Percentiles rank a stretch among this genome's conserved stretches.
These are phyloP conservation scores for Candida orba DNA, from an alignment of 805 yeast genomes.

Conservation along the genomic window DNA sequence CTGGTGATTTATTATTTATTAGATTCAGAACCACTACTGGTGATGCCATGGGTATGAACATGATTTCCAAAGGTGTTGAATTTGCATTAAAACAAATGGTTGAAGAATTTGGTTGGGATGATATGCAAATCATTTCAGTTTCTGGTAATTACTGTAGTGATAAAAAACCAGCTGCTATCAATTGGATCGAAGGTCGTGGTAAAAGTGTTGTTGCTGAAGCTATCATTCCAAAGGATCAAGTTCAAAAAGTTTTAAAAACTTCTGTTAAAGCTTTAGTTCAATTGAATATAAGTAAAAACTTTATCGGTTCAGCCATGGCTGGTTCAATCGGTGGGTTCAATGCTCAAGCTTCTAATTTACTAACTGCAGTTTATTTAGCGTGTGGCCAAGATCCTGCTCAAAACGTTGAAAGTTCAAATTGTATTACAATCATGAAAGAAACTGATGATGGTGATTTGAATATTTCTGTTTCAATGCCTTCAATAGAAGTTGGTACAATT, in stretches of 20 bases:
- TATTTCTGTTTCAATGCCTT: slow-evolving; percentile 98
- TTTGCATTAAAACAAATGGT: slow-evolving; percentile 76
- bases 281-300: slow-evolving; percentile 79
- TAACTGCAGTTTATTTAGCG: slow-evolving; percentile 90
- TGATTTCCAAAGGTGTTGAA: slow-evolving; percentile 98
- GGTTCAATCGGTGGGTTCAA: slow-evolving; percentile 97
- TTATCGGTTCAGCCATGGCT: slow-evolving; percentile 97
- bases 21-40: slow-evolving; percentile 98
- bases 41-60: slow-evolving; percentile 99
- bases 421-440: slow-evolving; percentile 92
- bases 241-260: slow-evolving; percentile 76
- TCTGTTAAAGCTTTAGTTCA: slow-evolving; percentile 90
- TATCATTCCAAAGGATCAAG: slow-evolving; percentile 74
- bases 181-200: slow-evolving; percentile 99
- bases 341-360: slow-evolving; percentile 96
- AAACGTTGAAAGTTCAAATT: slow-evolving; percentile 94
- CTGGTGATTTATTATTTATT: slow-evolving; percentile 82
- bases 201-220: slow-evolving; percentile 97
- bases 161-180: slow-evolving; percentile 95
- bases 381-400: slow-evolving; percentile 99
- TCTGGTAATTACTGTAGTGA: slow-evolving; percentile 98
- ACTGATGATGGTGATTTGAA: slow-evolving; percentile 68
- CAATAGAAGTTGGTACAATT: slow-evolving; percentile 97
- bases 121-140: slow-evolving; percentile 87
- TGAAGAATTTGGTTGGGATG: slow-evolving; percentile 85